Conservation (phyloP, 2,329 filamentous ascomycete species). For the Pseudocercospora cruenta region DNA sequence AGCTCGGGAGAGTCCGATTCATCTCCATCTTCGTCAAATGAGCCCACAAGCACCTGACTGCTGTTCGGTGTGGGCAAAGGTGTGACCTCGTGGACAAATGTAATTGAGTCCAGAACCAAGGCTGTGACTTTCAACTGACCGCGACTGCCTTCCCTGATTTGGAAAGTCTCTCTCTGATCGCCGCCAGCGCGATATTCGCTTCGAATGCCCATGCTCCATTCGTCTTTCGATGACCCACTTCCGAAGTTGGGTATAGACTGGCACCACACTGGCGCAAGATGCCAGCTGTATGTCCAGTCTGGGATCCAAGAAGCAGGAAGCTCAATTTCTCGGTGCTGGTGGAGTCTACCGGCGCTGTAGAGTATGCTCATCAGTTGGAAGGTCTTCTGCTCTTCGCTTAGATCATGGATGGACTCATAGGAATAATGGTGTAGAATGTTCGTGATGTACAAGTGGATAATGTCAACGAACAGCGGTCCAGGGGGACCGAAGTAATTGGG, state of each 20-base stretch:
- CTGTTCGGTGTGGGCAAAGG: constrained; percentile 29
- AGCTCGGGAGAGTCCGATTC: constrained; percentile 20
- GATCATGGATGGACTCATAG: constrained; percentile 30
- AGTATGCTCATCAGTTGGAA: constrained; percentile 37
- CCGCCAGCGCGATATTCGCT: constrained; percentile 35
- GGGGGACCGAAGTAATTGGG: constrained; percentile 31
- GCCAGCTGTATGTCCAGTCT: constrained; percentile 37
- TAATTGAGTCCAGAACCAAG: constrained; percentile 32
- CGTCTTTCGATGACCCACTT: constrained; percentile 24
- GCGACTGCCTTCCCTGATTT: constrained; percentile 27
- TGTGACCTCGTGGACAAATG: constrained; percentile 29
- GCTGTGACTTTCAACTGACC: constrained; percentile 32
- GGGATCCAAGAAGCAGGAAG: constrained; percentile 41
- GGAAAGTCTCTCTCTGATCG: constrained; percentile 30
- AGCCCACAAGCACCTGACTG: constrained; percentile 17
- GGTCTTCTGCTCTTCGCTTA: constrained; percentile 31
- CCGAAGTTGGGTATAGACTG: constrained; percentile 31
- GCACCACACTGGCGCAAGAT: constrained; percentile 36
- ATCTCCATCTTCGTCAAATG: constrained; percentile 15
- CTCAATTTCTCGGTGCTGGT: constrained; percentile 32
- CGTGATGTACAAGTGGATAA: constrained; percentile 34
- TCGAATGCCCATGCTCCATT: constrained; percentile 33
- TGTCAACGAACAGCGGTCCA: constrained; percentile 33
- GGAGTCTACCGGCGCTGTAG: constrained; percentile 36
- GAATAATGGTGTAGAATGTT: constrained; percentile 30